phyloP scores from a whole-genome alignment of 805 yeast species.

The Pichia nakasei region DNA sequence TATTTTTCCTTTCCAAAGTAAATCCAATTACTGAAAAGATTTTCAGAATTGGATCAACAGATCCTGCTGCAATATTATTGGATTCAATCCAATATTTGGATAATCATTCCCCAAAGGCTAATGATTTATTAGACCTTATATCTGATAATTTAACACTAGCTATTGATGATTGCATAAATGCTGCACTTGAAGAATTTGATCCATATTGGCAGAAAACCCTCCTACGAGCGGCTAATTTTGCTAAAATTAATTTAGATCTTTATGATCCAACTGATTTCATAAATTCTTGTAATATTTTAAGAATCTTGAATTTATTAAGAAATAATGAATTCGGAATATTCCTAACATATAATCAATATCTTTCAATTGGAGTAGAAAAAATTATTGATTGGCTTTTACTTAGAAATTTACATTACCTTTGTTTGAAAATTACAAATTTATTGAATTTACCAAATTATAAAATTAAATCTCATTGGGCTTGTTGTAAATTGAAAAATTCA shows the following conservation, averaged over 20 bases:
- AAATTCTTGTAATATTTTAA: slow-evolving; percentile 47
- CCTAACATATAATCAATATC: slow-evolving; percentile 50
- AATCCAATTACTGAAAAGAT: slow-evolving; percentile 46
- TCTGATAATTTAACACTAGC: slow-evolving; percentile 46
- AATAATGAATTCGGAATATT: slow-evolving; percentile 58
- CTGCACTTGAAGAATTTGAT: slow-evolving; percentile 72
- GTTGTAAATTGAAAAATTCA: slow-evolving; percentile 52
- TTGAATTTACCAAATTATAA: slow-evolving; percentile 37
- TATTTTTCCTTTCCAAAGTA: slow-evolving; percentile 61
- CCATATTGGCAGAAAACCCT: slow-evolving; percentile 72
- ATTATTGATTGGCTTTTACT: slow-evolving; percentile 49
- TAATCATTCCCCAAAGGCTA: slow-evolving; percentile 68
- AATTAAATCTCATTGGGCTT: slow-evolving; percentile 76
- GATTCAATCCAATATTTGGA: slow-evolving; percentile 68
- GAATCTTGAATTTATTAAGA: slow-evolving; percentile 65
- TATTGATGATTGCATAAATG: slow-evolving; percentile 59
- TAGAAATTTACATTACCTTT: slow-evolving; percentile 52
- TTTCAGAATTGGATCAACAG: slow-evolving; percentile 75
- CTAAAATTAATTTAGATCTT: slow-evolving; percentile 53
- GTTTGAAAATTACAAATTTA: slow-evolving; percentile 51
- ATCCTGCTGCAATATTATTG: slow-evolving; percentile 72
- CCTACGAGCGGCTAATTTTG: slow-evolving; percentile 76
- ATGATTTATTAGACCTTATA: slow-evolving; percentile 57
- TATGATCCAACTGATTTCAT: slow-evolving; percentile 57
- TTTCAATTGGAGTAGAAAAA: slow-evolving; percentile 42